Evolutionary conservation across 2,329 filamentous ascomycete species (phyloP), one percentile per base, ranked within the genome.

Genomic region (Arachnomyces sp.): DNA sequence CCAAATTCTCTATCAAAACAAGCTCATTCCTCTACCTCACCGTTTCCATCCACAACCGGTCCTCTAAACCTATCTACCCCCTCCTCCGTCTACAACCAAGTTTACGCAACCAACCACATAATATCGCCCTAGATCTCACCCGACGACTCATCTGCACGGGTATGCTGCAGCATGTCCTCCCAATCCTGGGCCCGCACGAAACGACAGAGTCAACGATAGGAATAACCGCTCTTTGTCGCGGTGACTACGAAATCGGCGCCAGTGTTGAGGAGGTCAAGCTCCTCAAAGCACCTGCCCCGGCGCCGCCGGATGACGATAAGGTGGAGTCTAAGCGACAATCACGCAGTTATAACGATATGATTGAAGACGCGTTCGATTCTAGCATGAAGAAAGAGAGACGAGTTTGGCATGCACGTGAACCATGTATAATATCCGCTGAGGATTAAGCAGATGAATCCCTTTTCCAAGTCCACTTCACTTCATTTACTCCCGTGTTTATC

Each of bases 121-220:
- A 78, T 44, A 71, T 84, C 11, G 83, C 85, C 2, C 74, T 94
- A 12, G 89, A 94, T 57, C 77, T 90, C 41, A 83, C 83, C 31
- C 81, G 85, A 54, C 85, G 87, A 47, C 74, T 94, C 39, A 81
- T 81, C 1, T 92, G 86, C 81, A 90, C 87, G 48, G 89, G 89
- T 1, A 80, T 84, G 20, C 63, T 94, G 42, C 89, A 95, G 63
- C 81, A 81, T 54, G 71, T 76, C 2, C 65, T 94, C 0, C 79
- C 82, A 0, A 56, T 76, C 5, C 57, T 94, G 1, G 61, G 64
- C 4, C 76, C 79, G 0, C 74, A 77, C 3, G 68, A 73, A 33
- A 74, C 64, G n/a, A 69, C 72, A 0, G 74, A 81, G 44, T 69
- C 84, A 15, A 70, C 72, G 1, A 63, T 93, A 3, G 84, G 84